These are phyloP conservation scores for Haplosporangium sp. DNA, from an alignment of 371 early-diverging fungal genomes.

Conservation along the genomic window DNA sequence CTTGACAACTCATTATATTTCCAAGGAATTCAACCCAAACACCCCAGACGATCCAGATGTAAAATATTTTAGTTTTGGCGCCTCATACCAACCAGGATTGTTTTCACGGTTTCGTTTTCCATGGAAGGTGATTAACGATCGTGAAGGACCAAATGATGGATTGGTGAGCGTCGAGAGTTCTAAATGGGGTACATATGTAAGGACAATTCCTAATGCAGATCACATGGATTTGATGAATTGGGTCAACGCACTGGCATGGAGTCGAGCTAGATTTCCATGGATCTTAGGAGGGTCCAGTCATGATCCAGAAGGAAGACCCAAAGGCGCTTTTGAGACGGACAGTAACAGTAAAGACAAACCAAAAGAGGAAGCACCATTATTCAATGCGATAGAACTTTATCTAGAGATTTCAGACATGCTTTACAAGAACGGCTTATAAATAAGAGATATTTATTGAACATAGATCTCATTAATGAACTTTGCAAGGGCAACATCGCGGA, in stretches of 20 bases:
- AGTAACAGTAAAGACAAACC: slow-evolving; percentile 12
- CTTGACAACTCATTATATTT: slow-evolving; percentile 87
- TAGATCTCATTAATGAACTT: slow-evolving; percentile 71
- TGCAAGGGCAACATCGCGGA: slow-evolving; percentile 85
- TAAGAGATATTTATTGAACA: slow-evolving; percentile 30
- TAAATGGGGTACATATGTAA: slow-evolving; percentile 87
- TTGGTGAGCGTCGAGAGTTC: slow-evolving; percentile 85
- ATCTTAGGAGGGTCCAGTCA: slow-evolving; percentile 51
- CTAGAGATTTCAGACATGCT: slow-evolving; percentile 51
- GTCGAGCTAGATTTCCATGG: slow-evolving; percentile 53
- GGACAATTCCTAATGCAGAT: slow-evolving; percentile 79
- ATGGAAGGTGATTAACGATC: slow-evolving; percentile 69
- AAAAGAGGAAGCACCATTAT: slow-evolving; percentile 31
- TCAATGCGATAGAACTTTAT: slow-evolving; percentile 52
- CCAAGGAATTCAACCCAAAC: slow-evolving; percentile 83
- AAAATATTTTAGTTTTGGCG: slow-evolving; percentile 86
- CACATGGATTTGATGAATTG: slow-evolving; percentile 85
- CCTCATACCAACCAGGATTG: slow-evolving; percentile 62
- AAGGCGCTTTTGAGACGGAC: slow-evolving; percentile 43
- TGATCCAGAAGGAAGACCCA: slow-evolving; percentile 47
- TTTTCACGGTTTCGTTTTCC: slow-evolving; percentile 50
- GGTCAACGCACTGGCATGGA: slow-evolving; percentile 51
- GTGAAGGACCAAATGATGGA: slow-evolving; percentile 93
- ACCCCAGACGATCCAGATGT: slow-evolving; percentile 85
- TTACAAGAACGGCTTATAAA: slow-evolving; percentile 20